phyloP scores from a whole-genome alignment of 805 yeast species.

The Lipomyces mesembrius region DNA sequence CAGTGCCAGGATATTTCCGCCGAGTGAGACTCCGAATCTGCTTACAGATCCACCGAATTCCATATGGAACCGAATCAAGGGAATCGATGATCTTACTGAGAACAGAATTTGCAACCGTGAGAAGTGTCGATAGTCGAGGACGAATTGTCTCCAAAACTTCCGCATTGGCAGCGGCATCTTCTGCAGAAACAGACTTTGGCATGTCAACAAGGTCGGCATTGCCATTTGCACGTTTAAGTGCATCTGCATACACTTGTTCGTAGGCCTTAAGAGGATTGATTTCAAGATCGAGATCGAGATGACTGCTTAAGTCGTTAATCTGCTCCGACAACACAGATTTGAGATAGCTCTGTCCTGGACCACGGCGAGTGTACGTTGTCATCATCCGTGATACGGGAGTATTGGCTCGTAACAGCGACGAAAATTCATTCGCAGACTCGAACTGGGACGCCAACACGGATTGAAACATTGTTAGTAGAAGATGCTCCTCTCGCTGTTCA shows the following conservation, averaged over 20 bases:
- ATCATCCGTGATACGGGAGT: slow-evolving; percentile 50
- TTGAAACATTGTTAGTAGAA: slow-evolving; percentile 48
- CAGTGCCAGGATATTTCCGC: slow-evolving; percentile 65
- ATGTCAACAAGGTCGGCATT: slow-evolving; percentile 23
- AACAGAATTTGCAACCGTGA: slow-evolving; percentile 40
- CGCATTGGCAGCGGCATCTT: slow-evolving; percentile 44
- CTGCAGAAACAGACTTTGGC: slow-evolving; percentile 40
- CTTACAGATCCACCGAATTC: slow-evolving; percentile 72
- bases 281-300: slow-evolving; percentile 42
- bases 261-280: slow-evolving; percentile 46
- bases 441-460: slow-evolving; percentile 48
- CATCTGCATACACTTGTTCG: slow-evolving; percentile 38
- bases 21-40: slow-evolving; percentile 61
- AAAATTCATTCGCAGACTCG: slow-evolving; percentile 45
- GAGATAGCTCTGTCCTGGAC: slow-evolving; percentile 49
- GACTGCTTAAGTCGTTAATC: slow-evolving; percentile 42
- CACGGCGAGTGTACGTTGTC: slow-evolving; percentile 49
- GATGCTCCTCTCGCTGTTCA: slow-evolving; percentile 50
- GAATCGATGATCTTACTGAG: slow-evolving; percentile 64
- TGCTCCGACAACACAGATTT: slow-evolving; percentile 43
- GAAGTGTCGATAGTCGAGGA: slow-evolving; percentile 41
- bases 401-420: slow-evolving; percentile 47
- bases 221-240: slow-evolving; percentile 9
- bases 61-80: slow-evolving; percentile 64
- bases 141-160: slow-evolving; percentile 41